A percentile compares a stretch with the other conserved stretches of the same genome.
Evolutionary conservation across 495 filamentous ascomycete species (phyloP).

Genomic region (Talaromyces proteolyticus): DNA sequence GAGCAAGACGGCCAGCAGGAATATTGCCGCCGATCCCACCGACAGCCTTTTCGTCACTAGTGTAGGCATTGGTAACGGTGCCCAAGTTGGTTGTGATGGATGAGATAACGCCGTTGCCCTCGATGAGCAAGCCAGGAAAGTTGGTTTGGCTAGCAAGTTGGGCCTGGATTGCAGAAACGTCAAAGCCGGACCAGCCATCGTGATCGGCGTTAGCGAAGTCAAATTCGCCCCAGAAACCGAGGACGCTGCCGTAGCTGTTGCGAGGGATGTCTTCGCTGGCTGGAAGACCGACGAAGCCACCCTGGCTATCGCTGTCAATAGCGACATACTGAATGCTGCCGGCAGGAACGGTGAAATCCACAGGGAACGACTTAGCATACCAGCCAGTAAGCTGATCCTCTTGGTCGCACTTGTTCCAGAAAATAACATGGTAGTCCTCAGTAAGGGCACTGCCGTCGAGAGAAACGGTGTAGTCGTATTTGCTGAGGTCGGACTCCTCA

Average conservation of each 20-base stretch:
- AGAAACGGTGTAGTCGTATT: slow-evolving; percentile 40
- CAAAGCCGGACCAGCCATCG: slow-evolving; percentile 34
- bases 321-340: slow-evolving; percentile 38
- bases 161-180: slow-evolving; percentile 33
- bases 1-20: slow-evolving; percentile 19
- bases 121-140: slow-evolving; percentile 10
- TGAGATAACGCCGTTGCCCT: slow-evolving; percentile 23
- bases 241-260: slow-evolving; percentile 8
- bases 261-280: slow-evolving; percentile 6
- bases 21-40: slow-evolving; percentile 38
- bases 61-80: slow-evolving; percentile 31
- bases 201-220: slow-evolving; percentile 30
- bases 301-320: slow-evolving; percentile 39
- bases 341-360: slow-evolving; percentile 33
- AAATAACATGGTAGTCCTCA: slow-evolving; percentile 24
- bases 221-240: slow-evolving; percentile 36
- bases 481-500: slow-evolving; percentile 21
- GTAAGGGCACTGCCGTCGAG: slow-evolving; percentile 31
- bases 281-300: slow-evolving; percentile 22
- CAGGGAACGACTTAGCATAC: slow-evolving; percentile 28
- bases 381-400: slow-evolving; percentile 31
- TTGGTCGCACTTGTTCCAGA: slow-evolving; percentile 50
- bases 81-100: slow-evolving; percentile 21
- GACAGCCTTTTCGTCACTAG: slow-evolving; percentile 20
- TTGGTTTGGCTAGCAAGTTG: slow-evolving; percentile 20